A percentile compares a stretch with the other conserved stretches of the same genome.
These are phyloP conservation scores for Microsporum ferrugineum DNA, from an alignment of 2,329 filamentous ascomycete species.

Conservation along the genomic window DNA sequence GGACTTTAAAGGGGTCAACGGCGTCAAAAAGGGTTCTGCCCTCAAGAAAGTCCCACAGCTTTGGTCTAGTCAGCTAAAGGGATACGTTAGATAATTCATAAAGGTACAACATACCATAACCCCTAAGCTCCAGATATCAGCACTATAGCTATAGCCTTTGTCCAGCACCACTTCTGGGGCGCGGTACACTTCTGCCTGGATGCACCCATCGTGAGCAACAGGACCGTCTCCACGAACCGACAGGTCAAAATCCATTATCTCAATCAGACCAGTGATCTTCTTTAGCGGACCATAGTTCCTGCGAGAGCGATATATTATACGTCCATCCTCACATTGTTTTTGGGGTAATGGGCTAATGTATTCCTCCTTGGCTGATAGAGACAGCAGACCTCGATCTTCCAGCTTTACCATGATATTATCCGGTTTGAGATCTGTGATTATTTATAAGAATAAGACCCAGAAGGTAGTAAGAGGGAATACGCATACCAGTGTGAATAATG, in stretches of 20 bases:
- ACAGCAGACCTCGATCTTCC: slow-evolving; percentile 19
- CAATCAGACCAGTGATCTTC: slow-evolving; percentile 17
- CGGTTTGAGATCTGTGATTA: slow-evolving; percentile 29
- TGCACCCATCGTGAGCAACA: slow-evolving; percentile 27
- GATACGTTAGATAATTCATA: slow-evolving; percentile 1
- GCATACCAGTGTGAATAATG: slow-evolving; percentile 33
- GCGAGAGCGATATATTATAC: slow-evolving; percentile 25
- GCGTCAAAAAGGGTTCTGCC: slow-evolving; percentile 21
- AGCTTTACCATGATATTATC: slow-evolving; percentile 33
- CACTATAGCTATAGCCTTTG: slow-evolving; percentile 26
- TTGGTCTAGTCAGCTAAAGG: slow-evolving; percentile 10
- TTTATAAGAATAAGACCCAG: neutral
- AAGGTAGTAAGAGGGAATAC: neutral
- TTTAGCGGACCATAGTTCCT: slow-evolving; percentile 21
- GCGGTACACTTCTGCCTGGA: slow-evolving; percentile 34
- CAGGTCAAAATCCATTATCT: slow-evolving; percentile 27
- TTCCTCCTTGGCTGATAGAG: slow-evolving; percentile 20
- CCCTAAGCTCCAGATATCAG: slow-evolving; percentile 30
- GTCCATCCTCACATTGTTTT: slow-evolving; percentile 21
- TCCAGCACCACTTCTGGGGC: slow-evolving; percentile 28
- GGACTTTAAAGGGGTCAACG: slow-evolving; percentile 14
- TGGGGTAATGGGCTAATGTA: slow-evolving; percentile 22
- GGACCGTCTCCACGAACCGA: slow-evolving; percentile 23
- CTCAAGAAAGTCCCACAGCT: slow-evolving; percentile 27
- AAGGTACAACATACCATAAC: slow-evolving; percentile 21